phyloP scores from a whole-genome alignment of 1,284 basidiomycete genomes.

The Dichomitus squalens region DNA sequence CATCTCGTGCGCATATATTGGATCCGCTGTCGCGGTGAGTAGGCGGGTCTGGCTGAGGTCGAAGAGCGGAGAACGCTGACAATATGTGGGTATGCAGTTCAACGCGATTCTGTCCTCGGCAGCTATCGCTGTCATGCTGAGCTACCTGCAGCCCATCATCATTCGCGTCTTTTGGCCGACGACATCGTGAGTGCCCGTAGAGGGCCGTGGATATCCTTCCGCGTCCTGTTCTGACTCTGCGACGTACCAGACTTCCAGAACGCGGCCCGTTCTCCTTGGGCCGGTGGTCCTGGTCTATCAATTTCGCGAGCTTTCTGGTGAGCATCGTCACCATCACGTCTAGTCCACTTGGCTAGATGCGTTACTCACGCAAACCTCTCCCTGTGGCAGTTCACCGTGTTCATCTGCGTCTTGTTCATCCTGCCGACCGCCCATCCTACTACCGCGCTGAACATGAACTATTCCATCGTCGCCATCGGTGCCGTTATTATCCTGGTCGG shows the following conservation, averaged over 20 bases:
- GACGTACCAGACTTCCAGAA: conserved; percentile 34
- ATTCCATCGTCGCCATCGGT: conserved; percentile 55
- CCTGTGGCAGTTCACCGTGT: conserved; percentile 48
- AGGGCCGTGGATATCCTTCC: too few species aligned
- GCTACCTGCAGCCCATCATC: conserved; percentile 59
- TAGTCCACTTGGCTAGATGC: background rate
- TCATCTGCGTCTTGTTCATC: conserved; percentile 59
- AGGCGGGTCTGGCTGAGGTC: background rate
- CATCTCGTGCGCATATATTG: conserved; percentile 62
- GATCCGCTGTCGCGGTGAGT: conserved; percentile 54
- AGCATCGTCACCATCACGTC: conserved; percentile 8
- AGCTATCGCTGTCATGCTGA: conserved; percentile 61
- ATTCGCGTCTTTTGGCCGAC: conserved; percentile 62
- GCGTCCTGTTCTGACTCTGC: conserved; percentile 19
- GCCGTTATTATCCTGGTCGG: conserved; percentile 44
- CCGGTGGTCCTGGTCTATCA: conserved; percentile 54
- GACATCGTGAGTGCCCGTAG: conserved; percentile 42
- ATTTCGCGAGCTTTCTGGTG: conserved; percentile 49
- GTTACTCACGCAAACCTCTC: background rate
- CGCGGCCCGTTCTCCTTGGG: conserved; percentile 58
- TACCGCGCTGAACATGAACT: conserved; percentile 65
- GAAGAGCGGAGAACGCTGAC: background rate
- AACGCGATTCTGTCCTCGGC: conserved; percentile 59
- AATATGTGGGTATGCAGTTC: conserved; percentile 38
- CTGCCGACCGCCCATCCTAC: conserved; percentile 64